Evolutionary conservation across 2,329 filamentous ascomycete species (phyloP), one percentile per base, ranked within the genome.

Genomic region (Pseudophaeomoniella oleicola): DNA sequence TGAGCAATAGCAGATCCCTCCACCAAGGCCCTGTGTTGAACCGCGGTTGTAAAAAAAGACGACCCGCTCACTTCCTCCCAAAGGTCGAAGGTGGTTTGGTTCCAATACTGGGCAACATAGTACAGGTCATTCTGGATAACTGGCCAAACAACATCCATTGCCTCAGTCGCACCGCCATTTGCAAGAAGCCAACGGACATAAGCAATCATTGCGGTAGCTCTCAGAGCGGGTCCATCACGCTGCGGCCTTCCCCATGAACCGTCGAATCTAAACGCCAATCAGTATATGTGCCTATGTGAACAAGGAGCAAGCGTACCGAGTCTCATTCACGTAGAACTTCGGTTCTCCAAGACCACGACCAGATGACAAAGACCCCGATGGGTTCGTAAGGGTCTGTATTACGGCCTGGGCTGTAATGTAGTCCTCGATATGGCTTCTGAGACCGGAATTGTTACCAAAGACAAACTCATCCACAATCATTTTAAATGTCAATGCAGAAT

Each of bases 41-140:
- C 68, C 4, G 73, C 70, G 16, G 76, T 62, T 2, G 82, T 87
- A 59, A 87, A 90, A 63, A 86, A 88, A 2, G 81, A 85, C 19
- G 72, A 76, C 34, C 81, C 79, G 16, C 66, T 62, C 14, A 86
- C 72, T 56, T 88, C 82, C 54, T 88, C 82, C 82, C 82, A 88
- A 6, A 88, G 66, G 53, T 88, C 52, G 50, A 19, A 36, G 30
- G 17, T 30, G 22, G 19, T 66, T 38, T 64, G 56, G 41, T 71
- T 72, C 74, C 78, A 83, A 59, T 83, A 82, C 50, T 83, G 72
- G 1, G 75, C 69, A 4, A 82, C 73, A 44, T 87, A 88, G 32
- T 66, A 66, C 29, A 90, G 66, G 47, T 88, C 83, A 45, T 85
- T 87, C 37, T 68, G 64, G 34, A 86, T 71, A 38, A 88, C 63